These are phyloP conservation scores for Sporobolus alterniflorus DNA, from an alignment of 202 grass and related monocot species.

Conservation along the genomic window DNA sequence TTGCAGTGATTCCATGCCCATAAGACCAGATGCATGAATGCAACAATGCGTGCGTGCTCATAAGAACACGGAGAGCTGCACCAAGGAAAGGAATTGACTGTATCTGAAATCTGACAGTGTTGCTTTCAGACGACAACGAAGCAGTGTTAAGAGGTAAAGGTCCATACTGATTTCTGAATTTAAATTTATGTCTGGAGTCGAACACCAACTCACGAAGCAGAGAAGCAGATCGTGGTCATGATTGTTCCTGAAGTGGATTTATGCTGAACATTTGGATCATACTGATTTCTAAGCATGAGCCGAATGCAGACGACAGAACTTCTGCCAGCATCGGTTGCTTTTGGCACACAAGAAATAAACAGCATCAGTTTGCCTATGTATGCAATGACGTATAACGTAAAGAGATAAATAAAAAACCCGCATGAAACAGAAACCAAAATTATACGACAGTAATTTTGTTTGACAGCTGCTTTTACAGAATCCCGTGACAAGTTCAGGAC, in stretches of 20 bases:
- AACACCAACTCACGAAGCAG: neutral
- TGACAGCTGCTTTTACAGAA: neutral
- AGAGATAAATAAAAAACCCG: too few species aligned
- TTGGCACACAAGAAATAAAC: too few species aligned
- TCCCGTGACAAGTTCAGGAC: neutral
- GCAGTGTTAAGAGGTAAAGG: neutral
- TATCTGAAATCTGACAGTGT: neutral
- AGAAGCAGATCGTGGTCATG: neutral
- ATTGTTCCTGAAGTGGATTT: neutral
- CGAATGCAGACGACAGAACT: too few species aligned
- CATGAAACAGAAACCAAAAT: neutral
- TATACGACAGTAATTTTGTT: neutral
- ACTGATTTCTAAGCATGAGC: too few species aligned
- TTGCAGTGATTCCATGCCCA: neutral
- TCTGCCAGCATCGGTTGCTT: too few species aligned
- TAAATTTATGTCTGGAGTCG: neutral
- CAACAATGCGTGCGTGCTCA: neutral
- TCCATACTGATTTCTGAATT: neutral
- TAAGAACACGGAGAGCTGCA: neutral
- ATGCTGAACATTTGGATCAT: neutral
- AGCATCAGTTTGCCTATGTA: too few species aligned
- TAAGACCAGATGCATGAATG: neutral
- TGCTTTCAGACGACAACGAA: conserved; percentile 9
- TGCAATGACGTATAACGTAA: too few species aligned
- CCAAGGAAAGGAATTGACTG: neutral